Conservation (phyloP, 495 filamentous ascomycete genomes). For the Aspergillus haitiensis region DNA sequence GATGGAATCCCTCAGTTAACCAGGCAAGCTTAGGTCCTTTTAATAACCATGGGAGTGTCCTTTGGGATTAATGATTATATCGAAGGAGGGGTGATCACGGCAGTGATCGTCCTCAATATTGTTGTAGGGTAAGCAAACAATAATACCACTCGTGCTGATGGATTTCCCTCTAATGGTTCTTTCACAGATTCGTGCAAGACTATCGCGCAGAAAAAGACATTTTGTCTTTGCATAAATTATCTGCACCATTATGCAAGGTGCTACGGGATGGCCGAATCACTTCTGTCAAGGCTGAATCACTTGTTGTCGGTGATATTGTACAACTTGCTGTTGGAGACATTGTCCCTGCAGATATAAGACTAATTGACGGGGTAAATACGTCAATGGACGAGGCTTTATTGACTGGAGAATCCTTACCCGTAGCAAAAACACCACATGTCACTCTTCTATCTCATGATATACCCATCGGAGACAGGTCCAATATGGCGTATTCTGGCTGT, state of each 20-base stretch:
- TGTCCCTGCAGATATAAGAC: slow-evolving; percentile 67
- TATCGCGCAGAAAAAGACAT: slow-evolving; percentile 86
- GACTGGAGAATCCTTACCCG: slow-evolving; percentile 73
- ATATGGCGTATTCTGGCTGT: slow-evolving; percentile 69
- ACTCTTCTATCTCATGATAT: slow-evolving; percentile 58
- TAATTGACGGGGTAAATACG: slow-evolving; percentile 77
- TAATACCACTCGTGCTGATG: not conserved
- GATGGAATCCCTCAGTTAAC: slow-evolving; percentile 18
- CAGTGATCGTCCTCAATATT: slow-evolving; percentile 80
- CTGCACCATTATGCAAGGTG: slow-evolving; percentile 74
- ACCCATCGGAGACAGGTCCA: slow-evolving; percentile 66
- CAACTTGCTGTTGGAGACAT: slow-evolving; percentile 67
- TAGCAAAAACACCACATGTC: slow-evolving; percentile 64
- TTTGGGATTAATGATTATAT: slow-evolving; percentile 79
- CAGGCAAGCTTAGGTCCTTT: slow-evolving; percentile 58
- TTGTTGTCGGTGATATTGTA: slow-evolving; percentile 83
- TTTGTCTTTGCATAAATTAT: slow-evolving; percentile 73
- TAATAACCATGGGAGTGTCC: slow-evolving; percentile 80
- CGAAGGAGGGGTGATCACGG: slow-evolving; percentile 79
- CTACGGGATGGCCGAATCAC: slow-evolving; percentile 67
- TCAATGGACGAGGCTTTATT: slow-evolving; percentile 68
- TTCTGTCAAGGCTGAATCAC: slow-evolving; percentile 66
- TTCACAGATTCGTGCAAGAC: slow-evolving; percentile 67
- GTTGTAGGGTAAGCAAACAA: slow-evolving; percentile 58
- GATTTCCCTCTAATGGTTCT: slow-evolving; percentile 1